Percentiles rank a stretch among this genome's conserved stretches.
phyloP scores from a whole-genome alignment of 73 alveolate genomes.

The Paramecium caudatum region DNA sequence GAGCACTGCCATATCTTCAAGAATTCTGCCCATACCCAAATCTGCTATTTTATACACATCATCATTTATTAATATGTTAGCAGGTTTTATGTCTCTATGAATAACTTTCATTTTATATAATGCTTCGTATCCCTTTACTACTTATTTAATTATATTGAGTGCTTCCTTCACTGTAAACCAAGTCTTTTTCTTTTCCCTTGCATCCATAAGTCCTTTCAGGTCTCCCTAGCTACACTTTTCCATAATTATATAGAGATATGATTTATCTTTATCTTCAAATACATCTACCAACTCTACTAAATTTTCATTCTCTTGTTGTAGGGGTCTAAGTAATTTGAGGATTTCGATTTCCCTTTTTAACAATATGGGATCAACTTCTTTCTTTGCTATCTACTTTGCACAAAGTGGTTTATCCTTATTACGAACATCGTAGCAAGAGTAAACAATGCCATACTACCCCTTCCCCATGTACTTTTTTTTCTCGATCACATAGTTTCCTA shows the following conservation, averaged over 20 bases:
- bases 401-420: neutral
- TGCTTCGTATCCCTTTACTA: slow-evolving; percentile 30
- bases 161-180: slow-evolving; percentile 43
- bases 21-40: slow-evolving; percentile 71
- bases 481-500: slow-evolving; percentile 5
- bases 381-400: slow-evolving; percentile 14
- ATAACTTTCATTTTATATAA: slow-evolving; percentile 64
- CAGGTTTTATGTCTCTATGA: slow-evolving; percentile 76
- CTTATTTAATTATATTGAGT: neutral
- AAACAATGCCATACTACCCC: slow-evolving; percentile 54
- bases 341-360: slow-evolving; percentile 23
- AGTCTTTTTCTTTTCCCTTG: neutral
- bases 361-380: neutral
- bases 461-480: slow-evolving; percentile 12
- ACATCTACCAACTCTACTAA: neutral
- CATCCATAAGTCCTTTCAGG: slow-evolving; percentile 10
- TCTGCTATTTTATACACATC: slow-evolving; percentile 58
- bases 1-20: slow-evolving; percentile 25
- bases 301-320: neutral
- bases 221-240: slow-evolving; percentile 29
- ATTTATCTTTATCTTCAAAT: neutral
- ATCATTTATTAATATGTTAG: slow-evolving; percentile 11
- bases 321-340: neutral
- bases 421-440: neutral
- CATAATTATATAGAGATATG: slow-evolving; percentile 32